Evolutionary conservation across 306 rosid species (phyloP).

Genomic region (Prosopis cineraria): DNA sequence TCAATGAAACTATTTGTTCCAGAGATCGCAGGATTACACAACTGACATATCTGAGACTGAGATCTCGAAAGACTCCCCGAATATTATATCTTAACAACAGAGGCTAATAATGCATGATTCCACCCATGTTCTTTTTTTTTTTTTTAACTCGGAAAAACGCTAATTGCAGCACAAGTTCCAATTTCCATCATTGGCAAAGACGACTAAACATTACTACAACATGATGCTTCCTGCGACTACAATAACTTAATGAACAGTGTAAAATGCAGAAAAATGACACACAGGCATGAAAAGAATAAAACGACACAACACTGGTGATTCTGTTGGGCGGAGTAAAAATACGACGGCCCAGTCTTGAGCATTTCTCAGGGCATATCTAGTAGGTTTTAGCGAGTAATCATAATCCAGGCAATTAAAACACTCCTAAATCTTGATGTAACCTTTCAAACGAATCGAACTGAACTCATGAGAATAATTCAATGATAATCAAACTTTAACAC

Average conservation of each 20-base stretch:
- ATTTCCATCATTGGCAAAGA: background rate
- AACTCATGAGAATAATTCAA: background rate
- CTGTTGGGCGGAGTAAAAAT: background rate
- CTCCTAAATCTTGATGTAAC: background rate
- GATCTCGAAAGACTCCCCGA: background rate
- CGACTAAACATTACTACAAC: background rate
- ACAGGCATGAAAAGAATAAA: background rate
- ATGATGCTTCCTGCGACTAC: background rate
- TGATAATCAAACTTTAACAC: background rate
- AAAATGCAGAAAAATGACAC: background rate
- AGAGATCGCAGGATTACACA: background rate
- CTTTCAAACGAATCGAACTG: background rate
- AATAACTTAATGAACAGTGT: background rate
- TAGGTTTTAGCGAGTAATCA: background rate
- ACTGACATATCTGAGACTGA: background rate
- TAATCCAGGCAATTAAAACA: background rate
- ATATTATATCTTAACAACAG: background rate
- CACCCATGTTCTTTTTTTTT: background rate
- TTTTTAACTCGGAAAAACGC: background rate
- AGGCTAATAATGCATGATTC: background rate
- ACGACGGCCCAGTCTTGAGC: background rate
- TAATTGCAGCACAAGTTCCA: background rate
- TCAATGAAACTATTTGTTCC: background rate
- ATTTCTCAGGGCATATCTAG: background rate
- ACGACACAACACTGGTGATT: background rate